These are phyloP conservation scores for Aspergillus latus DNA, from an alignment of 2,329 filamentous ascomycete genomes.

Conservation along the genomic window DNA sequence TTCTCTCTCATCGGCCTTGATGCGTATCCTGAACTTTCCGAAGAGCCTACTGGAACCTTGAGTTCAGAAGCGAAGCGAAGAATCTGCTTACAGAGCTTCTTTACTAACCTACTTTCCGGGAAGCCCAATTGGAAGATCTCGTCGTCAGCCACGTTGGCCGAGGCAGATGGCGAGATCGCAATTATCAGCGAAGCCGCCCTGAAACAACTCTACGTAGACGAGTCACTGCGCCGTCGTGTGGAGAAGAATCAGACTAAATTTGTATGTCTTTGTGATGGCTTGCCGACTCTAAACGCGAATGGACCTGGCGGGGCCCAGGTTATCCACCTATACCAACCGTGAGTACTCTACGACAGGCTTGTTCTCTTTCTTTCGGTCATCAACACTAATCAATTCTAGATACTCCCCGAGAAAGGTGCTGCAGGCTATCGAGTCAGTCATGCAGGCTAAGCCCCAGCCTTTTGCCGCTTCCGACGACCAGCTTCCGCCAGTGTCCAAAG, in stretches of 20 bases:
- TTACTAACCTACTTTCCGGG: conserved; percentile 21
- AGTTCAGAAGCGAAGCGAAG: conserved; percentile 27
- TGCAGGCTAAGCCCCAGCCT: neutral
- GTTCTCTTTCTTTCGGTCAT: neutral
- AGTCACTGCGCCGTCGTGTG: neutral
- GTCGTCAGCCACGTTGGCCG: conserved; percentile 21
- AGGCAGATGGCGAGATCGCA: conserved; percentile 24
- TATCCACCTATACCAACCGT: conserved; percentile 17
- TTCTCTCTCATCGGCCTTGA: conserved; percentile 29
- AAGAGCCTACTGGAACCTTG: conserved; percentile 28
- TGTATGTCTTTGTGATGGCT: conserved; percentile 18
- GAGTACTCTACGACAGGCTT: neutral
- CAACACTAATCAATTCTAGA: neutral
- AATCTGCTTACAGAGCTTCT: conserved; percentile 26
- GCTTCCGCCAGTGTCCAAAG: neutral
- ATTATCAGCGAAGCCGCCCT: conserved; percentile 26
- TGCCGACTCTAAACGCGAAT: neutral
- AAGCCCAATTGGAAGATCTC: conserved; percentile 22
- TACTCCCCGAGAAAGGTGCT: conserved; percentile 1
- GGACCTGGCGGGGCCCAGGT: neutral
- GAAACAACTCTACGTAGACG: neutral
- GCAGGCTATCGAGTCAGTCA: neutral
- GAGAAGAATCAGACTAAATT: conserved; percentile 18
- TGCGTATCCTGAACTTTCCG: conserved; percentile 26
- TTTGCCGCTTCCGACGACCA: neutral